phyloP scores from a whole-genome alignment of 1,139 yeast species.

The Blastobotrys buckinghamii region DNA sequence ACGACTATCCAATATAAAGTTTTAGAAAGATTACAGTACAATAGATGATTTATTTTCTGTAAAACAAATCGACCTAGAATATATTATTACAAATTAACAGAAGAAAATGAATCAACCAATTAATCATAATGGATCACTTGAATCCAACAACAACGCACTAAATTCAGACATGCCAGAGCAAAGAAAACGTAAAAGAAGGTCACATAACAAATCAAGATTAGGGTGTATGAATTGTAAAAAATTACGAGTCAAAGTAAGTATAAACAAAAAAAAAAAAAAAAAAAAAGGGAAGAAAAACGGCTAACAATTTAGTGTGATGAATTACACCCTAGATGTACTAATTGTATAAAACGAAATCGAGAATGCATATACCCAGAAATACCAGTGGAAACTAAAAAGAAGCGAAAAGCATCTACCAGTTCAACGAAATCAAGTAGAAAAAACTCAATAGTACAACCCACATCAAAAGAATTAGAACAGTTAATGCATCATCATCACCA shows the following conservation, averaged over 20 bases:
- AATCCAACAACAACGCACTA: background rate
- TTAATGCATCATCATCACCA: background rate
- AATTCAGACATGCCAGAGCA: constrained; percentile 1
- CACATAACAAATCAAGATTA: constrained; percentile 70
- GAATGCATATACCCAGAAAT: constrained; percentile 19
- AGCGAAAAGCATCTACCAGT: background rate
- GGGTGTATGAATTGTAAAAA: constrained; percentile 81
- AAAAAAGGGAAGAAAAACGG: constrained; percentile 2
- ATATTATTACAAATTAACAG: too few relatives aligned
- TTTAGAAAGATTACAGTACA: too few relatives aligned
- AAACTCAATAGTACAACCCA: background rate
- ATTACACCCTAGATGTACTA: constrained; percentile 58
- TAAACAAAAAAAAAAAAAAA: background rate
- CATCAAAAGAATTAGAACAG: background rate
- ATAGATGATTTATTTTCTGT: too few relatives aligned
- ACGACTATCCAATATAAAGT: too few relatives aligned
- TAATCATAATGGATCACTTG: background rate
- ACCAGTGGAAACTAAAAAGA: constrained; percentile 1
- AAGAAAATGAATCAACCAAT: background rate
- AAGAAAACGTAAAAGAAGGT: constrained; percentile 48
- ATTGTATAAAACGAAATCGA: constrained; percentile 40
- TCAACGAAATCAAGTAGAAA: background rate
- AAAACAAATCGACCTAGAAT: too few relatives aligned
- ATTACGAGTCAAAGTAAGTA: constrained; percentile 54
- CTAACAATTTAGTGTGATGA: constrained; percentile 55